Percentiles rank a stretch among this genome's conserved stretches.
phyloP scores from a whole-genome alignment of 257 asterid species.

The Nemophila menziesii region DNA sequence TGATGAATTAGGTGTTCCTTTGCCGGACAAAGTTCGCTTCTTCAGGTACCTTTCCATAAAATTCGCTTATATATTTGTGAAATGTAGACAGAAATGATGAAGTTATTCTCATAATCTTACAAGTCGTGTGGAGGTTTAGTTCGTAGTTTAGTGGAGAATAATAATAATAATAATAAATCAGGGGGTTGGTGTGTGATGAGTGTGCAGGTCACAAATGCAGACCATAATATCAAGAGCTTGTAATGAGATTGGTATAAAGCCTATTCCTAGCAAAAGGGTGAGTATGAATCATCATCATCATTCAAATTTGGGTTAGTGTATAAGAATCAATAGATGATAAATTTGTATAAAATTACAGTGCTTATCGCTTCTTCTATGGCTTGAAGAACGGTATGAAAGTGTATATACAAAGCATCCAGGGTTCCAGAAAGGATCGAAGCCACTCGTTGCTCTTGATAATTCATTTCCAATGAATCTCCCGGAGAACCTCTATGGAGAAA shows the following conservation, averaged over 20 bases:
- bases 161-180: no score
- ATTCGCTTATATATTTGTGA: no score
- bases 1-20: constrained; percentile 68
- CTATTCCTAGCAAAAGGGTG: constrained; percentile 90
- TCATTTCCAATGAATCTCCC: constrained; percentile 94
- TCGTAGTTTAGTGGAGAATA: background rate
- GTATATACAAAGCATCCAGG: constrained; percentile 80
- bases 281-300: constrained; percentile 12
- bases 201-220: constrained; percentile 93
- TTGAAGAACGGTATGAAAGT: constrained; percentile 84
- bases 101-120: background rate
- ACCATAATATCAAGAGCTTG: constrained; percentile 88
- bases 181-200: constrained; percentile 12
- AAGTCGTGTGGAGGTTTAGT: background rate
- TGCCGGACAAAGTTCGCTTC: constrained; percentile 70
- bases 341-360: constrained; percentile 40
- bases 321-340: background rate
- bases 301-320: background rate
- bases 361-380: constrained; percentile 79
- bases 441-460: constrained; percentile 64
- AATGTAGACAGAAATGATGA: no score
- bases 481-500: constrained; percentile 74
- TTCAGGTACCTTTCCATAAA: constrained; percentile 78
- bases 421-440: constrained; percentile 70
- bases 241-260: constrained; percentile 65